Base-by-base conservation (phyloP, 768 basidiomycete species). In the Mycena rosella region DNA sequence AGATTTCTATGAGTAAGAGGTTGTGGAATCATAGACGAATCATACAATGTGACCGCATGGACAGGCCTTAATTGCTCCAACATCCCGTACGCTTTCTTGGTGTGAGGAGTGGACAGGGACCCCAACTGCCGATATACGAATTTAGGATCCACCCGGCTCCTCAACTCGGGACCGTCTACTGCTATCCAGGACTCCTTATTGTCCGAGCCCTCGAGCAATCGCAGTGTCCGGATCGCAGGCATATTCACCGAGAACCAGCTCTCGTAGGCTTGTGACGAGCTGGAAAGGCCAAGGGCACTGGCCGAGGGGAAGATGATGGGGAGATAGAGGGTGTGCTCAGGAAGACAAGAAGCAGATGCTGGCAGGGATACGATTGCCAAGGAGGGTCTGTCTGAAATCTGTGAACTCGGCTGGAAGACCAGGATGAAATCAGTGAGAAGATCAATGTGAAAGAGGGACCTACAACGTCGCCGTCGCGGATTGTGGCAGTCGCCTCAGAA, bases 321-420 rank as follows among this genome's bases (percentile, higher is more conserved):
- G 56, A 94, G 84, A 77, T 89, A 91, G 20, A 81, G 69, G 24
- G 84, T 80, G 69, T 85, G 85, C 45, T 78, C 75, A 26, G 80
- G 79, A 51, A 80, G 73, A 51, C 60, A 67, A 13, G 78, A 75
- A 63, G 83, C 77, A 24, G 78, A 72, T 65, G 83, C 83, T 55
- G 92, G 92, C 51, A 92, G 78, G 77, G 88, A 91, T 62, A 93
- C 80, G 66, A 94, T 81, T 26, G 90, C 92, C 69, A 94, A 80
- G 34, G 91, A 91, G 60, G 85, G 89, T 72, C 81, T 78, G 57
- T 78, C 79, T 64, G 77, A 72, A 73, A 73, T 69, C 77, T 82
- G 81, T 66, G 76, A 73, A 74, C 74, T 77, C 77, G 82, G 78
- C 86, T 88, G 75, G n/a, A 49, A 74, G 70, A 57, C 70, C 70